These are phyloP conservation scores for Apiospora aurea DNA, from an alignment of 2,329 filamentous ascomycete genomes.

Conservation along the genomic window DNA sequence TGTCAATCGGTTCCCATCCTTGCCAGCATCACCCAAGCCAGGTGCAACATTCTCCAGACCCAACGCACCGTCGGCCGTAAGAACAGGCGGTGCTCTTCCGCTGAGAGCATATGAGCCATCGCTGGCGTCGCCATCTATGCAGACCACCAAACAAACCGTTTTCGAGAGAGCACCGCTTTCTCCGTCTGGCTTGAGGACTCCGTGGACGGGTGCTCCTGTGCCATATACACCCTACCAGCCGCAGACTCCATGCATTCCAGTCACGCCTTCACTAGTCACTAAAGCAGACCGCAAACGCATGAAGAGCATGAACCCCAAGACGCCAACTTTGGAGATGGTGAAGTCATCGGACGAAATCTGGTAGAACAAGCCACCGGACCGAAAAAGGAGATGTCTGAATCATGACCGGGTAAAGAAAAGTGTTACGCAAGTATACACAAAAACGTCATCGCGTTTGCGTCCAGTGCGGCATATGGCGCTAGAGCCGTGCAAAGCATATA, in stretches of 20 bases:
- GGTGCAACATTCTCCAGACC: conserved; percentile 47
- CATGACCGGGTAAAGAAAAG: conserved; percentile 4
- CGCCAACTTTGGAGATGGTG: conserved; percentile 69
- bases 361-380: conserved; percentile 48
- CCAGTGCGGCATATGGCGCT: not conserved
- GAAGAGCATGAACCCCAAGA: conserved; percentile 69
- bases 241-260: conserved; percentile 75
- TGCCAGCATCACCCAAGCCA: conserved; percentile 46
- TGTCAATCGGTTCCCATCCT: conserved; percentile 43
- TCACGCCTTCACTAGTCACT: conserved; percentile 78
- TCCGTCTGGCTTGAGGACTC: conserved; percentile 66
- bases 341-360: conserved; percentile 69
- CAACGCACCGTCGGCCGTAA: conserved; percentile 61
- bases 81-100: conserved; percentile 63
- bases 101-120: conserved; percentile 69
- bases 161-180: conserved; percentile 66
- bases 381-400: conserved; percentile 19
- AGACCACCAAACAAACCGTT: conserved; percentile 68
- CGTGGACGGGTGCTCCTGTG: conserved; percentile 65
- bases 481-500: not conserved
- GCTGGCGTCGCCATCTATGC: conserved; percentile 56
- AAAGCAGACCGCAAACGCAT: conserved; percentile 74
- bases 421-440: conserved; percentile 7
- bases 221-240: conserved; percentile 84
- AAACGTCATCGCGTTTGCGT: not conserved